Conservation (phyloP, 140 eudicot species). For the Stevia rebaudiana region DNA sequence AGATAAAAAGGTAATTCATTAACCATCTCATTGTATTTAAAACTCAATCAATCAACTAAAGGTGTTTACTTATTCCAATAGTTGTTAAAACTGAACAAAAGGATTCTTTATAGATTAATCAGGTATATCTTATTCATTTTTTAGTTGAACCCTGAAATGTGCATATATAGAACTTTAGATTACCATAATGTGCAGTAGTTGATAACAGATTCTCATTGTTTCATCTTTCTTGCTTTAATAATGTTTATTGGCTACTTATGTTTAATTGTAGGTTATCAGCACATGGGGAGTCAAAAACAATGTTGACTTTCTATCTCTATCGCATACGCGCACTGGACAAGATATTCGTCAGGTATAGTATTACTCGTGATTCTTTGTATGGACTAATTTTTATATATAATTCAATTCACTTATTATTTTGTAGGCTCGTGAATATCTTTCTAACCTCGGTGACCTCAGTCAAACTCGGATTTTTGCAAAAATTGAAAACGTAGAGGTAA, state of each 20-base stretch:
- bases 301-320: slow-evolving; percentile 66
- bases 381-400: background rate
- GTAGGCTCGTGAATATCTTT: slow-evolving; percentile 83
- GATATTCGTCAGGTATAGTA: slow-evolving; percentile 57
- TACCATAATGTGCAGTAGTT: background rate
- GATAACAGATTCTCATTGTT: background rate
- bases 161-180: background rate
- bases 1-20: slow-evolving; percentile 55
- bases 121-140: background rate
- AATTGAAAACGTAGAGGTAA: slow-evolving; percentile 88
- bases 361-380: background rate
- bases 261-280: slow-evolving; percentile 49
- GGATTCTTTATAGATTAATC: background rate
- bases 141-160: background rate
- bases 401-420: slow-evolving; percentile 10
- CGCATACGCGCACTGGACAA: slow-evolving; percentile 63
- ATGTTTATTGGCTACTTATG: background rate
- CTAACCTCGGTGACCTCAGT: slow-evolving; percentile 71
- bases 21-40: background rate
- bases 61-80: background rate
- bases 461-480: slow-evolving; percentile 94
- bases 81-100: background rate
- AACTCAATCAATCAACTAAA: background rate
- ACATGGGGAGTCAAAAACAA: slow-evolving; percentile 71
- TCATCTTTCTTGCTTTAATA: background rate